These are phyloP conservation scores for Diaporthe ampelina DNA, from an alignment of 2,329 filamentous ascomycete genomes.

Conservation along the genomic window DNA sequence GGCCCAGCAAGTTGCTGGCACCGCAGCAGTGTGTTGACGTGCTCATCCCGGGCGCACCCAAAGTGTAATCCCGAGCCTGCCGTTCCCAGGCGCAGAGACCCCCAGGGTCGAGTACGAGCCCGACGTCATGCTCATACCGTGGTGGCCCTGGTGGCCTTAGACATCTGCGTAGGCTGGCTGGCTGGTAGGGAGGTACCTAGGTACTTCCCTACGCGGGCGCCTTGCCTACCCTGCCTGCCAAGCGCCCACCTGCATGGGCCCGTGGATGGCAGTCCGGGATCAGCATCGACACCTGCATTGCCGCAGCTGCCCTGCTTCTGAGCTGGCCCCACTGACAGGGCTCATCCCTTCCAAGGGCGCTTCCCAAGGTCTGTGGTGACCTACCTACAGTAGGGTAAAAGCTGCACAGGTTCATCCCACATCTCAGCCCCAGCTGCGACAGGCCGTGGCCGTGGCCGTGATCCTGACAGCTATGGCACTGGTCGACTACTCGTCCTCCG, in stretches of 20 bases:
- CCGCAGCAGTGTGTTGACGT: not conserved
- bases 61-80: slow-evolving; percentile 9
- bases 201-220: not conserved
- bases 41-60: not conserved
- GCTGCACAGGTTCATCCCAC: slow-evolving; percentile 7
- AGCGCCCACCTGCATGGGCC: too few species aligned
- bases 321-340: slow-evolving; percentile 4
- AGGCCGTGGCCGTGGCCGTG: not conserved
- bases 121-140: slow-evolving; percentile 12
- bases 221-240: too few species aligned
- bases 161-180: too few species aligned
- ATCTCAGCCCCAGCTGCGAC: not conserved
- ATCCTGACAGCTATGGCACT: slow-evolving; percentile 50
- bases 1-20: not conserved
- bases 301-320: not conserved
- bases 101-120: slow-evolving; percentile 5
- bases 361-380: too few species aligned
- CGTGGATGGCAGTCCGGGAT: not conserved
- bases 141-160: too few species aligned
- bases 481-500: slow-evolving; percentile 57
- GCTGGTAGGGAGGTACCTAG: not conserved
- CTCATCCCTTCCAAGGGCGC: too few species aligned
- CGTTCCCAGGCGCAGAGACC: not conserved
- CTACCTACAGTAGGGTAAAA: too few species aligned
- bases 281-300: slow-evolving; percentile 8